A percentile compares a stretch with the other conserved stretches of the same genome.
Evolutionary conservation across 1,139 yeast species (phyloP).

Genomic region (Sugiyamaella grinbergsii): DNA sequence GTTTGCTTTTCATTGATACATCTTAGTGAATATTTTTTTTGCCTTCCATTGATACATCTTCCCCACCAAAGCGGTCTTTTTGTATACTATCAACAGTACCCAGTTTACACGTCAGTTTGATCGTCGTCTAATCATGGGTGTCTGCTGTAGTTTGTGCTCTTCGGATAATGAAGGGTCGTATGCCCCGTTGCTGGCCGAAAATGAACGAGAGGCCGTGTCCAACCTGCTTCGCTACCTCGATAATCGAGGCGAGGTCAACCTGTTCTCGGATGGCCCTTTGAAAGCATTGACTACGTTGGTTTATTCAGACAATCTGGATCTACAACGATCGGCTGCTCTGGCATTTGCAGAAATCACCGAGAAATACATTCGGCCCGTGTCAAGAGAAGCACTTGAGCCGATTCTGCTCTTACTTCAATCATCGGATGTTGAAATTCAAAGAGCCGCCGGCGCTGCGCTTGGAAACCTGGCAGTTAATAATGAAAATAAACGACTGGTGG

Average conservation of each 20-base stretch:
- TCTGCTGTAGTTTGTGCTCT: constrained; percentile 30
- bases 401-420: constrained; percentile 83
- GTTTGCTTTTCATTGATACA: too few species aligned
- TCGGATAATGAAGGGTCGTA: constrained; percentile 52
- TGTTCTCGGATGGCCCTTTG: constrained; percentile 72
- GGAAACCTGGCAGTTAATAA: constrained; percentile 97
- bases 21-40: too few species aligned
- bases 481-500: constrained; percentile 88
- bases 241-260: constrained; percentile 72
- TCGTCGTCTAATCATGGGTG: too few species aligned
- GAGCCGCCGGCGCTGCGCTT: constrained; percentile 98
- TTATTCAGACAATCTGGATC: constrained; percentile 89
- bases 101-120: too few species aligned
- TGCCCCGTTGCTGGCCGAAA: constrained; percentile 91
- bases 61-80: too few species aligned
- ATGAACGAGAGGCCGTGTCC: constrained; percentile 94
- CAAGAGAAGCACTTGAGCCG: constrained; percentile 90
- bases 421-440: constrained; percentile 89
- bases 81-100: too few species aligned
- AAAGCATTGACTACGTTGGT: constrained; percentile 90
- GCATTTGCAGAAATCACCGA: constrained; percentile 99
- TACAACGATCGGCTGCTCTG: constrained; percentile 95
- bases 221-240: constrained; percentile 86
- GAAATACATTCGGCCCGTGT: constrained; percentile 78
- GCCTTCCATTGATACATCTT: too few species aligned